Conservation (phyloP, 768 basidiomycete species). For the Termitomyces titanicus region DNA sequence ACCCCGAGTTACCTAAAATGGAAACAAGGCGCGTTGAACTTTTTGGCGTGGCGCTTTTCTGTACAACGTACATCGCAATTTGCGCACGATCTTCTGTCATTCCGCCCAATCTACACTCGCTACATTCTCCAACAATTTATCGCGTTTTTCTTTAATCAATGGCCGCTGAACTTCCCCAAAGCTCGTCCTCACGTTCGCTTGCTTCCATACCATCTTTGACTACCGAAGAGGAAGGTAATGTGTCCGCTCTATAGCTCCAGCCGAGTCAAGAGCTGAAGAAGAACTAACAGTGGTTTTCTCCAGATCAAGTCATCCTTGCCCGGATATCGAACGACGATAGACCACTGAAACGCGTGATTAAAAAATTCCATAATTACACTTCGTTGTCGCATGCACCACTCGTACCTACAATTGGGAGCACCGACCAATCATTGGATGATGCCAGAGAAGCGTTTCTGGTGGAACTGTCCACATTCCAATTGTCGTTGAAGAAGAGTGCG, state of each 20-base stretch:
- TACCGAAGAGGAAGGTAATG: conserved; percentile 60
- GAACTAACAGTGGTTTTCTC: conserved; percentile 24
- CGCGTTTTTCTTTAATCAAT: background rate
- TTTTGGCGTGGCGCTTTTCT: too few relatives aligned
- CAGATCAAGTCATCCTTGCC: conserved; percentile 77
- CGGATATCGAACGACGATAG: conserved; percentile 84
- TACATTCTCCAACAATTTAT: background rate
- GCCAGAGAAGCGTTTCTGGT: conserved; percentile 76
- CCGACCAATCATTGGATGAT: conserved; percentile 48
- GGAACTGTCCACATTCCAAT: conserved; percentile 73
- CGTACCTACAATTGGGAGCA: conserved; percentile 26
- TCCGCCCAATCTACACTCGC: background rate
- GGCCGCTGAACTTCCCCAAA: conserved; percentile 14
- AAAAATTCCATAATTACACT: conserved; percentile 76
- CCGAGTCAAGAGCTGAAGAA: conserved; percentile 10
- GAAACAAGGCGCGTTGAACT: background rate
- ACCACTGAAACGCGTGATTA: conserved; percentile 70
- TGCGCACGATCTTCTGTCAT: background rate
- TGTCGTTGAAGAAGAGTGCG: conserved; percentile 70
- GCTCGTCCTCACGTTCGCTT: conserved; percentile 22
- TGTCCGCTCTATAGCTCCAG: conserved; percentile 2
- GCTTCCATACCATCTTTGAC: conserved; percentile 42
- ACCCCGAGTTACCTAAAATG: background rate
- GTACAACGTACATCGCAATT: background rate
- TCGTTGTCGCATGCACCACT: conserved; percentile 50